Base-by-base conservation (phyloP, 2,329 filamentous ascomycete genomes). In the Sphaerulina musiva region DNA sequence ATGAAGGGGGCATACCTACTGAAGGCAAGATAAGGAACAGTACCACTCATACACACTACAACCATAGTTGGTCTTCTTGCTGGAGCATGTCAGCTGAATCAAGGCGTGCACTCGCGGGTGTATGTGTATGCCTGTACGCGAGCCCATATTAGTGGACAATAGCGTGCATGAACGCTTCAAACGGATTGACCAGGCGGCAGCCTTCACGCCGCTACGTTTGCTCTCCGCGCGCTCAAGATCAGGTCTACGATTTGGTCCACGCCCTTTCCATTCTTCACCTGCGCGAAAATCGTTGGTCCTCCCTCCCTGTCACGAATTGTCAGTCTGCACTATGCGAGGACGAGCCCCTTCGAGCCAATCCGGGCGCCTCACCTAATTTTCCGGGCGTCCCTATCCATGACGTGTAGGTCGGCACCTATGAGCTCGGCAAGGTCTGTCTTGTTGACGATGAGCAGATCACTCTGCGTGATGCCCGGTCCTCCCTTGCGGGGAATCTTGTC, bases 401-500 rank as follows among this genome's bases (percentile, higher is more conserved):
- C 89, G 17, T 74, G 80, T 62, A 98, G 70, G 71, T 97, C 93
- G 0, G 93, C 93, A 11, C 93, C 93, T 23, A 98, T 85, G 5
- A 87, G 82, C 73, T 91, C 86, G 0, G 93, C 91, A 61, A 98
- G 72, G 74, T 98, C 93, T 43, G 91, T 95, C 83, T 98, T 98
- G 74, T 98, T 98, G 48, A 98, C 89, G 17, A 98, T 81, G 60
- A 98, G 73, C 70, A 98, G 70, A 68, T 98, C 93, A 65, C 87
- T 93, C 75, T 96, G 92, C 4, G 93, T 98, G 70, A 98, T 98
- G 1, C 93, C 93, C 0, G 93, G 93, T 0, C 93, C 93, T 29
- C 93, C 93, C 76, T 98, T 98, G 29, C 93, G 76, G 0, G 93
- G 93, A 48, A 98, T 86, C 80, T 98, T 98, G 73, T 98, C 93